phyloP scores from a whole-genome alignment of 2,329 filamentous ascomycete genomes.

The Chrysoporthe austroafricana region DNA sequence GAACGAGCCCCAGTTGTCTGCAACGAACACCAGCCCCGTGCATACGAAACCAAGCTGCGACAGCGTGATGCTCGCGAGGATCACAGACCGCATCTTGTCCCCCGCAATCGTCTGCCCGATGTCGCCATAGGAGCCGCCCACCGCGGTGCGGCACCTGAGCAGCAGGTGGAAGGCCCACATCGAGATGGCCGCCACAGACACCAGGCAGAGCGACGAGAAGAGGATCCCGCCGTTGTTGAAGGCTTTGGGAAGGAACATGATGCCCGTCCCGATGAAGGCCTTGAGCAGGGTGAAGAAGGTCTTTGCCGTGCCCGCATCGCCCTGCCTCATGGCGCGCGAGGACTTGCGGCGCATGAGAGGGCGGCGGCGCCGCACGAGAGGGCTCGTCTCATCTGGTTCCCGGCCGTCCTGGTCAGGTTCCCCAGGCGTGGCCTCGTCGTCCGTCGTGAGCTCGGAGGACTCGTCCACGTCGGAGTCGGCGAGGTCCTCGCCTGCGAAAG shows the following conservation, averaged over 20 bases:
- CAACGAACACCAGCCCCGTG: conserved; percentile 76
- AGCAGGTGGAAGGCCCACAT: conserved; percentile 74
- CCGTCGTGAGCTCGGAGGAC: conserved; percentile 45
- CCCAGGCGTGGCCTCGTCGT: conserved; percentile 36
- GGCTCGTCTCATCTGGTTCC: conserved; percentile 55
- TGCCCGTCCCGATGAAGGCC: conserved; percentile 78
- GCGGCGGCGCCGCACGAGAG: conserved; percentile 61
- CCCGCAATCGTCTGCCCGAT: conserved; percentile 70
- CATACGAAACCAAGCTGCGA: conserved; percentile 81
- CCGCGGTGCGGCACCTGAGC: conserved; percentile 65
- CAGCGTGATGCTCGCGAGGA: conserved; percentile 71
- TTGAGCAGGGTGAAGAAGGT: conserved; percentile 80
- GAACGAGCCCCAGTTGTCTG: conserved; percentile 73
- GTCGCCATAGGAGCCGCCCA: conserved; percentile 73
- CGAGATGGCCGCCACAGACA: conserved; percentile 67
- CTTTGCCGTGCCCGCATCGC: conserved; percentile 70
- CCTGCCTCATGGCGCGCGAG: conserved; percentile 46
- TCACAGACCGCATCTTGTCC: conserved; percentile 63
- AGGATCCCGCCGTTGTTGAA: conserved; percentile 79
- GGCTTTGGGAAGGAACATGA: conserved; percentile 81
- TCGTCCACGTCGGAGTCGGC: conserved; percentile 64
- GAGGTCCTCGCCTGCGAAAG: conserved; percentile 75
- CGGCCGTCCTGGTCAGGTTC: conserved; percentile 45
- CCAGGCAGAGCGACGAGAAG: conserved; percentile 71
- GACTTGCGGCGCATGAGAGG: conserved; percentile 50